Conservation (phyloP, 257 asterid genomes). For the Marsdenia floribunda region DNA sequence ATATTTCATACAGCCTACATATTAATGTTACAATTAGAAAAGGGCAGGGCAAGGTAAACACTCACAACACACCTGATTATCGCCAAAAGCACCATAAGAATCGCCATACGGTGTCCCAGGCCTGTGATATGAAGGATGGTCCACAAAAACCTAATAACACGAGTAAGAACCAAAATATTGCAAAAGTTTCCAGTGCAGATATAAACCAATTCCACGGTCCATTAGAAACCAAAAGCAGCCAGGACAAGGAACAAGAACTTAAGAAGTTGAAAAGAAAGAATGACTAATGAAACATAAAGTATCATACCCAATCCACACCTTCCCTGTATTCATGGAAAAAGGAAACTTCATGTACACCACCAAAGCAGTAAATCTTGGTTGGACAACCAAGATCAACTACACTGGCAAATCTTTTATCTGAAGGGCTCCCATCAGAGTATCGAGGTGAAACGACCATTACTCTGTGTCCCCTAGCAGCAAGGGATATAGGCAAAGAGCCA, state of each 20-base stretch:
- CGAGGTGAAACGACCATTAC: constrained; percentile 95
- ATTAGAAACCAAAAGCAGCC: not conserved
- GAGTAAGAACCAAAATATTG: constrained; percentile 3
- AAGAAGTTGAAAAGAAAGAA: not conserved
- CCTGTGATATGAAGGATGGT: constrained; percentile 78
- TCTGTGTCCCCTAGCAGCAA: constrained; percentile 84
- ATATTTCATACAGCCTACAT: constrained; percentile 9
- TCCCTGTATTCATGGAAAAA: constrained; percentile 84
- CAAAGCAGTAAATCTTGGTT: constrained; percentile 58
- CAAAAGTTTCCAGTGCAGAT: not conserved
- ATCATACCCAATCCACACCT: constrained; percentile 96
- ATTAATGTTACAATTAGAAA: not conserved
- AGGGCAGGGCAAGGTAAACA: constrained; percentile 5
- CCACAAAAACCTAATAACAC: constrained; percentile 70
- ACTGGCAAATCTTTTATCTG: constrained; percentile 53
- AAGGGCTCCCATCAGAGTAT: constrained; percentile 54
- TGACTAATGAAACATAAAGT: not conserved
- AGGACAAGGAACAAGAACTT: not conserved
- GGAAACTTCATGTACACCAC: constrained; percentile 68
- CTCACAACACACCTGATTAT: constrained; percentile 67
- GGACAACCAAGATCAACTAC: constrained; percentile 47
- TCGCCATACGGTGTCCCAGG: constrained; percentile 99
- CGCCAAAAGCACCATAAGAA: constrained; percentile 85
- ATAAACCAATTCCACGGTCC: not conserved
- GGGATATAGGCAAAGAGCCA: constrained; percentile 89